Evolutionary conservation across 306 rosid genomes (phyloP).

Genomic region (Betula pendula): DNA sequence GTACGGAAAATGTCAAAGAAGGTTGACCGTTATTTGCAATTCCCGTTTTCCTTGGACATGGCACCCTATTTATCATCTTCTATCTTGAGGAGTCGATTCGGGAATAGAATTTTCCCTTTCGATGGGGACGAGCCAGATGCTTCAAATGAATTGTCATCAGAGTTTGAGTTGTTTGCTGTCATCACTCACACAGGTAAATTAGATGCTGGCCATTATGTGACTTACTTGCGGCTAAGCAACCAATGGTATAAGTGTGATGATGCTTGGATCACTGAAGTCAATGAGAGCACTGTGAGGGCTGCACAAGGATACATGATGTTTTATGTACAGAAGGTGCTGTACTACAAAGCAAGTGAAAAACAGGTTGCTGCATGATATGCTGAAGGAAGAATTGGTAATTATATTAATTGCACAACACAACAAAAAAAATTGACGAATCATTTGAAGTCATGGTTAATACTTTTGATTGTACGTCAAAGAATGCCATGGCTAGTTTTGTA

Average conservation of each 20-base stretch:
- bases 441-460: conserved; percentile 36
- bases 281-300: conserved; percentile 81
- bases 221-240: conserved; percentile 76
- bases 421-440: conserved; percentile 23
- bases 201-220: conserved; percentile 90
- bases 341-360: conserved; percentile 75
- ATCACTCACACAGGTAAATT: conserved; percentile 86
- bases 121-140: conserved; percentile 70
- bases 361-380: conserved; percentile 48
- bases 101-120: conserved; percentile 78
- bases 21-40: conserved; percentile 84
- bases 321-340: conserved; percentile 92
- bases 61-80: conserved; percentile 88
- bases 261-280: conserved; percentile 91
- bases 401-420: not conserved
- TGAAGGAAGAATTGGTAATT: conserved; percentile 16
- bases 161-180: conserved; percentile 90
- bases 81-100: conserved; percentile 70
- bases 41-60: conserved; percentile 87
- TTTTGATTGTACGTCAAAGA: conserved; percentile 23
- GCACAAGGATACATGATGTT: conserved; percentile 97
- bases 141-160: conserved; percentile 62
- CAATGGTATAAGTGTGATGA: conserved; percentile 94
- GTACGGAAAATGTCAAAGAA: conserved; percentile 81
- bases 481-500: conserved; percentile 41